Evolutionary conservation across 441 rosid genomes (phyloP), one percentile per base, ranked within the genome.

Genomic region (Adansonia gregorii): DNA sequence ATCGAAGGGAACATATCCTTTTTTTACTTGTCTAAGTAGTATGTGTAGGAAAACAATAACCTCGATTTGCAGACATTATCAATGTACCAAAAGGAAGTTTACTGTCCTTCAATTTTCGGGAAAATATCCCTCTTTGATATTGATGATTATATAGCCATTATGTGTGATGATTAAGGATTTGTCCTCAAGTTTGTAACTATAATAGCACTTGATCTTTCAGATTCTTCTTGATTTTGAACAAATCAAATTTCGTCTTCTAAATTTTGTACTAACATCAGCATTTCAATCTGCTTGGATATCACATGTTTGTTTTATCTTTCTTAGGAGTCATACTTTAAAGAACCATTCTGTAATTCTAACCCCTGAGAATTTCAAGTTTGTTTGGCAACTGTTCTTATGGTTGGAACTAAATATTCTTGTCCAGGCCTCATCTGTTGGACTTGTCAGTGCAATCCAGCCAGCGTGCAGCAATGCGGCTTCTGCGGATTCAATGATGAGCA

Each of bases 381-480:
- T 45, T 43, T 43, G 54, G 52, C n/a, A 58, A 70, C 41, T 75
- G 4, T 78, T 51, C 76, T 78, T 14, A 76, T 49, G 52, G 22
- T 49, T 20, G 49, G 20, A 59, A 22, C 64, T 74, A 20, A 48
- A 51, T 82, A 64, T 64, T 67, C 61, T 49, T 54, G 8, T 85
- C 52, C 86, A 91, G 94, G 90, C 87, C 15, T 89, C 90, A 73
- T 85, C 92, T 61, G 82, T 75, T 82, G 87, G 88, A 82, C 73
- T 76, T 81, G 89, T 79, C 41, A 93, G 81, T 63, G 68, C 88
- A 6, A 73, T 76, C 68, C 95, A 91, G 83, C 97, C 97, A 27
- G 87, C 95, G 59, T 88, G 88, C 72, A 94, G 98, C 87, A 89
- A 88, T 75, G 90, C 88, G 8, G 94, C 92, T 59, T 93, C 97